phyloP scores from a whole-genome alignment of 2,329 filamentous ascomycete species.

The Curvularia eragrostidis region DNA sequence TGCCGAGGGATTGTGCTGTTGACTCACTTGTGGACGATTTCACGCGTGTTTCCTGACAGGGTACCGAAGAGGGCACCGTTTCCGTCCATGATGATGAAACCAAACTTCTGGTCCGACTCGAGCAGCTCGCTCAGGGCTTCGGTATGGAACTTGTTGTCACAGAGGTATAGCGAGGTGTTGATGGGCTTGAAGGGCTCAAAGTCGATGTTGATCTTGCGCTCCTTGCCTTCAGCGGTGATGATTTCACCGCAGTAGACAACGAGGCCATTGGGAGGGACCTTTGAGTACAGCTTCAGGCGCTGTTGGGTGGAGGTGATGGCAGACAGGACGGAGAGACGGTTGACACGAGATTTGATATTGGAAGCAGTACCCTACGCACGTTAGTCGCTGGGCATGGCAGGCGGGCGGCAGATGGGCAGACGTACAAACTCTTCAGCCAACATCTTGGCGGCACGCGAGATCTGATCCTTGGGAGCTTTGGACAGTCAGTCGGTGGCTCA shows the following conservation, averaged over 20 bases:
- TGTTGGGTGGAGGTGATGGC: conserved; percentile 99
- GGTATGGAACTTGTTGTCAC: conserved; percentile 99
- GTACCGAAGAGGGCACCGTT: conserved; percentile 98
- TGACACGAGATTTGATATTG: conserved; percentile 99
- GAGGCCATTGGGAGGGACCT: conserved; percentile 95
- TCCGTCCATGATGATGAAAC: conserved; percentile 99
- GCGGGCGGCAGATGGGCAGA: conserved; percentile 20
- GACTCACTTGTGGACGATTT: conserved; percentile 82
- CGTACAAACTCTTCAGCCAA: conserved; percentile 99
- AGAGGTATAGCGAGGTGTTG: conserved; percentile 98
- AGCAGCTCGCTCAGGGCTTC: conserved; percentile 96
- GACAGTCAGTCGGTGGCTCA: conserved; percentile 31
- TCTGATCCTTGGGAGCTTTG: conserved; percentile 93
- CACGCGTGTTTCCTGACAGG: conserved; percentile 94
- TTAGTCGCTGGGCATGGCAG: conserved; percentile 11
- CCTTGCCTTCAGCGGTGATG: conserved; percentile 96
- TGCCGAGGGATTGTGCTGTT: not conserved
- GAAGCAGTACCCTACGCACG: conserved; percentile 83
- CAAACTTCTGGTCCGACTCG: conserved; percentile 98
- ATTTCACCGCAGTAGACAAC: conserved; percentile 99
- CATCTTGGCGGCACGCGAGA: conserved; percentile 97
- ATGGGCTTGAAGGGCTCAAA: conserved; percentile 99
- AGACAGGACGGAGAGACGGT: conserved; percentile 95
- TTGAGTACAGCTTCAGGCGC: conserved; percentile 98
- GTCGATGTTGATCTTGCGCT: conserved; percentile 99